phyloP scores from a whole-genome alignment of 305 asterid species.

The Plantago coronopus region DNA sequence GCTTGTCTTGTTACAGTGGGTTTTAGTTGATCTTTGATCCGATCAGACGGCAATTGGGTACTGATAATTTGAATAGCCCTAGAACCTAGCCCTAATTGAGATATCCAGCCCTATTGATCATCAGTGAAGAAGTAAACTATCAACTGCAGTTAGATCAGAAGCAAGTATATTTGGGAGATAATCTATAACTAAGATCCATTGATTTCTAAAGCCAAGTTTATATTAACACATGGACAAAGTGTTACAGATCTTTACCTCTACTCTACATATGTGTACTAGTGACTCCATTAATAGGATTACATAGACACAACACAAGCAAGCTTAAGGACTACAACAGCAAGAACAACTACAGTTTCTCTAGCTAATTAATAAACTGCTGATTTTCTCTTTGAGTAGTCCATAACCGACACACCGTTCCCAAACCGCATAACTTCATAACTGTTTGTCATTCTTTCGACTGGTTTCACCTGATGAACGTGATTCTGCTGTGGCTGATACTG shows the following conservation, averaged over 20 bases:
- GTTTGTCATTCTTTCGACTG: slow-evolving; percentile 18
- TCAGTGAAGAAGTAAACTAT: too few relatives aligned
- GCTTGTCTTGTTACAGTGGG: too few relatives aligned
- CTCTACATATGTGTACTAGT: slow-evolving; percentile 15
- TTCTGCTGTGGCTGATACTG: slow-evolving; percentile 33
- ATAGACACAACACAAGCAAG: slow-evolving; percentile 16
- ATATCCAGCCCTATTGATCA: too few relatives aligned
- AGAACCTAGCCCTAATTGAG: too few relatives aligned
- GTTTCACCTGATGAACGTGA: slow-evolving; percentile 25
- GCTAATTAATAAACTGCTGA: slow-evolving; percentile 21
- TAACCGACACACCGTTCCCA: slow-evolving; percentile 19
- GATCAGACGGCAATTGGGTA: too few relatives aligned
- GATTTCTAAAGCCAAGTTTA: neutral
- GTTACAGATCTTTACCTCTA: slow-evolving; percentile 8
- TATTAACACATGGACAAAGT: slow-evolving; percentile 9
- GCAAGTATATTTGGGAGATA: too few relatives aligned
- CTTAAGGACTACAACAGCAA: too few relatives aligned
- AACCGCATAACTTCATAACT: slow-evolving; percentile 24
- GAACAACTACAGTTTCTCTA: slow-evolving; percentile 7
- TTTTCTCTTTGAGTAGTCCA: slow-evolving; percentile 30
- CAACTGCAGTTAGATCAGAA: neutral
- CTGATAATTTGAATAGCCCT: too few relatives aligned
- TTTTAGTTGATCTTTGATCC: too few relatives aligned
- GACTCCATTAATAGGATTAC: neutral
- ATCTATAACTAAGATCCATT: too few relatives aligned